Base-by-base conservation (phyloP, 371 early-diverging fungal species). In the Blastocladiella emersonii region DNA sequence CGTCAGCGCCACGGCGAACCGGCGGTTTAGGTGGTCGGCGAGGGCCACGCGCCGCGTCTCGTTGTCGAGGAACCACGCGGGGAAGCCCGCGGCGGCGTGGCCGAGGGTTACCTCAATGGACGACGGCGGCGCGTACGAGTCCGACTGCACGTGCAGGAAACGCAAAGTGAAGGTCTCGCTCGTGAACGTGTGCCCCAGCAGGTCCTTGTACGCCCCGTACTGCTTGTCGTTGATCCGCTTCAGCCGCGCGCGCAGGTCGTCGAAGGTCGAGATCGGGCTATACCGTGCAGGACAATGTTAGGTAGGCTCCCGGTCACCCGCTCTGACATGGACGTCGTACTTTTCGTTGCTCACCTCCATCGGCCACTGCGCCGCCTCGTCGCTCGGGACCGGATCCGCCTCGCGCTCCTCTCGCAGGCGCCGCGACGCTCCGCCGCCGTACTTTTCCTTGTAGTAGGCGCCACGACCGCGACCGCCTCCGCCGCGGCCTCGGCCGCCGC, bases 111-210 rank as follows among this genome's bases (percentile, higher is more conserved):
- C 64, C 2, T 79, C 68, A 10, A 79, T 64, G 39, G 61, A 44
- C 43, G 72, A 72, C 1, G 79, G 74, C 3, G 78, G 72, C 6
- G 81, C 81, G 62, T 66, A 78, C 1, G 77, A 72, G 48, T 79
- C 81, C 2, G 64, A 53, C 63, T 81, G 78, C 10, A 77, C 61
- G 36, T 67, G 62, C 43, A 73, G 72, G 43, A 77, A 66, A 1
- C 25, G 19, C 41, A 75, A 68, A 1, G 67, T 35, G 61, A 68
- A 77, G 32, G n/a, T 27, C 23, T 57, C 64, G 65, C 68, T 66
- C 1, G 34, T 37, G 25, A 21, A 48, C 25, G 48, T 48, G n/a
- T 2, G 1, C 4, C 10, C 48, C 23, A 8, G 1, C 27, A 72
- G 62, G 59, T 60, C 66, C 57, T 69, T 72, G 64, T 69, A 72